Conservation (phyloP, 495 filamentous ascomycete genomes). For the Arthonia radiata region DNA sequence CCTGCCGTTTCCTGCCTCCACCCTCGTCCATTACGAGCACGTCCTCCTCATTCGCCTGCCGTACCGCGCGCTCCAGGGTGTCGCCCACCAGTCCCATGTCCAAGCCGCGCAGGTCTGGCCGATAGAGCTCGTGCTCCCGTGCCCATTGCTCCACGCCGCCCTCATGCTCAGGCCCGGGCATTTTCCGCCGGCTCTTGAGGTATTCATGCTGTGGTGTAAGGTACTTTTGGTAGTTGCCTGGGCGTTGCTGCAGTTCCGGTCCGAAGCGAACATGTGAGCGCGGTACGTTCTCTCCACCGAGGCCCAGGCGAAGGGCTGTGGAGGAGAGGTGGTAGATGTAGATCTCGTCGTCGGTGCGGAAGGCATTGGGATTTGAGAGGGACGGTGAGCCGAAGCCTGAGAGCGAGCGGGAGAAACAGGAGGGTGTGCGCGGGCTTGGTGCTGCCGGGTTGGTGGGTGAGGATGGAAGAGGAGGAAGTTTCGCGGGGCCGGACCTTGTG, state of each 20-base stretch:
- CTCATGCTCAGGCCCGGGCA: conserved; percentile 30
- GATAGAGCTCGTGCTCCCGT: conserved; percentile 57
- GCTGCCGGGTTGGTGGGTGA: conserved; percentile 8
- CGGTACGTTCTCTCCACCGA: conserved; percentile 55
- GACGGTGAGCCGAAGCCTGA: conserved; percentile 46
- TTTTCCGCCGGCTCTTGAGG: conserved; percentile 19
- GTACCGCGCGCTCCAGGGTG: conserved; percentile 61
- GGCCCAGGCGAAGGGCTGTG: conserved; percentile 57
- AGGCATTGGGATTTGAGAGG: no score
- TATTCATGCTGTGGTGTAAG: neutral
- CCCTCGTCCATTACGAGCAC: no score
- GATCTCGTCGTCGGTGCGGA: conserved; percentile 53
- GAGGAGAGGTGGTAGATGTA: conserved; percentile 65
- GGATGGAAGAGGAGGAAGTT: conserved; percentile 12
- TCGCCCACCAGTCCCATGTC: conserved; percentile 66
- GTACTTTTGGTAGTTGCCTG: conserved; percentile 33
- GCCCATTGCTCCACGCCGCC: conserved; percentile 34
- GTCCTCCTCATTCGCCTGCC: conserved; percentile 62
- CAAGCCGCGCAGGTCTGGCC: conserved; percentile 39
- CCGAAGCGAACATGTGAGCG: conserved; percentile 47
- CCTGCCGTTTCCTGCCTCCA: no score
- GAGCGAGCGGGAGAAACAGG: conserved; percentile 21
- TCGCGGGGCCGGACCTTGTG: no score
- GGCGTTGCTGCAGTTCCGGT: conserved; percentile 47
- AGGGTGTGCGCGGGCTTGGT: conserved; percentile 32